Conservation (phyloP, 2,329 filamentous ascomycete species). For the Chrysosporium queenslandicum region DNA sequence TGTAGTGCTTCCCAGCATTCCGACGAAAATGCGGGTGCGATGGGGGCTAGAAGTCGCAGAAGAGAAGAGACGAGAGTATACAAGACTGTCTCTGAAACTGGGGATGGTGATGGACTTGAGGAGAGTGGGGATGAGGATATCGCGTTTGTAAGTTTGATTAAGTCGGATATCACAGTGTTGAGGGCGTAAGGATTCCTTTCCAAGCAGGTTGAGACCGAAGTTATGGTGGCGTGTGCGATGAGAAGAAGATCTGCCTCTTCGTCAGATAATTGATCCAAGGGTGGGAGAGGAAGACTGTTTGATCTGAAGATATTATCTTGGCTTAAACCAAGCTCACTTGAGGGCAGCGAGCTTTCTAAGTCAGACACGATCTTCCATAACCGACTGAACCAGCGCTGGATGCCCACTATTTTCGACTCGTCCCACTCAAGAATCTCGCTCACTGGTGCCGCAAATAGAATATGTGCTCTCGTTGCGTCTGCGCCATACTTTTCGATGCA, state of each 20-base stretch:
- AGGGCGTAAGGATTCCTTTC: constrained; percentile 61
- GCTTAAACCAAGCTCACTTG: constrained; percentile 20
- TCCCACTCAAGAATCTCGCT: constrained; percentile 82
- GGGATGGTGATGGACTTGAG: constrained; percentile 3
- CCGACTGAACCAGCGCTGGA: constrained; percentile 68
- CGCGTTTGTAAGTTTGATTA: constrained; percentile 70
- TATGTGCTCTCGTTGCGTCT: constrained; percentile 74
- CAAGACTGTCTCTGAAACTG: constrained; percentile 28
- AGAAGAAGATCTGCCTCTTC: constrained; percentile 48
- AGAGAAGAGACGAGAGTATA: constrained; percentile 47
- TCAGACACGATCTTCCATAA: constrained; percentile 50
- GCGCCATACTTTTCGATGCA: constrained; percentile 68
- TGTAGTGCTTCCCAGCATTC: constrained; percentile 63
- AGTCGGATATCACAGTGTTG: constrained; percentile 73
- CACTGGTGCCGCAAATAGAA: constrained; percentile 80
- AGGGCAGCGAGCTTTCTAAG: constrained; percentile 22
- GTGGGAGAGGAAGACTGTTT: constrained; percentile 24
- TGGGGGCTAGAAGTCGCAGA: constrained; percentile 64
- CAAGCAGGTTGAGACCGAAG: constrained; percentile 58
- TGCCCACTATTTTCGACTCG: constrained; percentile 66
- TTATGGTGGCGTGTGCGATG: constrained; percentile 56
- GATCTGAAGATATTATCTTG: constrained; percentile 18
- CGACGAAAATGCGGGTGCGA: constrained; percentile 69
- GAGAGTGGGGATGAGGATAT: constrained; percentile 42
- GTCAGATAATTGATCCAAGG: constrained; percentile 27